phyloP scores from a whole-genome alignment of 108 stramenopile species.

The Seminavis robusta region DNA sequence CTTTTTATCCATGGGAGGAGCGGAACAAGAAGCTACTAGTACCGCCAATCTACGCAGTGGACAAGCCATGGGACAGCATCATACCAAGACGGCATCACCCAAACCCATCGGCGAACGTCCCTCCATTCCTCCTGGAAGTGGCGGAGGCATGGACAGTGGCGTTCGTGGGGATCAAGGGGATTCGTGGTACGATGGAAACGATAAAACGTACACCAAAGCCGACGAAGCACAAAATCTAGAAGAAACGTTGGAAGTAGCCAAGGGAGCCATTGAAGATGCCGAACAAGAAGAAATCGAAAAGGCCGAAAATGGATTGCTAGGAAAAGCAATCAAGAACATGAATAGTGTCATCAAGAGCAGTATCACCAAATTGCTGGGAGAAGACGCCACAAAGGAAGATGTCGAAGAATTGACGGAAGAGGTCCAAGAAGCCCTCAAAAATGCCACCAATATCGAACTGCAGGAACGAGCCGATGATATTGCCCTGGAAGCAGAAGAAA shows the following conservation, averaged over 20 bases:
- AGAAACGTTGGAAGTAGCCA: slow-evolving; percentile 2
- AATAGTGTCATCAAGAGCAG: neutral
- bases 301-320: neutral
- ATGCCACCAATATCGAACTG: too few relatives aligned
- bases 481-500: too few relatives aligned
- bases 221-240: neutral
- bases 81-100: neutral
- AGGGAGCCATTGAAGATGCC: neutral
- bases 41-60: neutral
- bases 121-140: neutral
- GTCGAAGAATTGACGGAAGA: neutral
- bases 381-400: too few relatives aligned
- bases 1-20: neutral
- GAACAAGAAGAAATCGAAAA: slow-evolving; percentile 9
- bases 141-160: neutral
- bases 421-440: too few relatives aligned
- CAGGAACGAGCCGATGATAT: too few relatives aligned
- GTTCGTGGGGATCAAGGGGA: neutral
- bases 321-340: neutral
- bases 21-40: neutral
- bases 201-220: neutral
- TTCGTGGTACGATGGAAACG: neutral
- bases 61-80: neutral
- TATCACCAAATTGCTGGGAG: slow-evolving; percentile 1
- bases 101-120: neutral